phyloP scores from a whole-genome alignment of 306 rosid species.

The Fragaria vesca region DNA sequence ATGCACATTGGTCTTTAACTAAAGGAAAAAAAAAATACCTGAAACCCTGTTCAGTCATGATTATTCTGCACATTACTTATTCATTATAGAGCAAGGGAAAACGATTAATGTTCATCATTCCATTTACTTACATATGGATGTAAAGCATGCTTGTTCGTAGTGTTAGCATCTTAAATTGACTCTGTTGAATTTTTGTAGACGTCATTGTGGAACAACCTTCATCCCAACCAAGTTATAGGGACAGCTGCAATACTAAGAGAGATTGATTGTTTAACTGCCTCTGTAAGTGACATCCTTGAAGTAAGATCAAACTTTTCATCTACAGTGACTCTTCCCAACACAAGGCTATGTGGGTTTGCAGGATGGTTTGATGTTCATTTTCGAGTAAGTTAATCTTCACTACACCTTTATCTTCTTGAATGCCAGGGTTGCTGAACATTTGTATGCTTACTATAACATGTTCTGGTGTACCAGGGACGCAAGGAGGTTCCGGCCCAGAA shows the following conservation, averaged over 20 bases:
- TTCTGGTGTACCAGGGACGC: conserved; percentile 67
- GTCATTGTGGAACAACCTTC: conserved; percentile 87
- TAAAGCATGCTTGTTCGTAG: conserved; percentile 25
- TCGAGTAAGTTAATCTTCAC: conserved; percentile 54
- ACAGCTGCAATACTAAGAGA: conserved; percentile 71
- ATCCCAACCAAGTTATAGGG: conserved; percentile 87
- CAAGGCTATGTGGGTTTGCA: conserved; percentile 74
- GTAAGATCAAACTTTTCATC: conserved; percentile 52
- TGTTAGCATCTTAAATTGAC: conserved; percentile 9
- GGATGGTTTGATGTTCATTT: conserved; percentile 99
- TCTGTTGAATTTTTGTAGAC: conserved; percentile 53
- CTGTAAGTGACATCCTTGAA: conserved; percentile 74
- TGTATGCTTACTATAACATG: conserved; percentile 6
- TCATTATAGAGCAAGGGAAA: background rate
- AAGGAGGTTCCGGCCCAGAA: conserved; percentile 76
- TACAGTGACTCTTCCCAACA: conserved; percentile 50
- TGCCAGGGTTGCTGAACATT: conserved; percentile 15
- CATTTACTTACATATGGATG: conserved; percentile 11
- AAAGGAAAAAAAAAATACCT: background rate
- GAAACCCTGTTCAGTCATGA: background rate
- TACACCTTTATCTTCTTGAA: conserved; percentile 2
- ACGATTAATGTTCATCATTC: background rate
- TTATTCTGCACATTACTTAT: background rate
- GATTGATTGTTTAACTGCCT: conserved; percentile 86
- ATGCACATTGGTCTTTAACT: background rate